Evolutionary conservation across 202 grass and related monocot species (phyloP).

Genomic region (Schoenoplectus triqueter): DNA sequence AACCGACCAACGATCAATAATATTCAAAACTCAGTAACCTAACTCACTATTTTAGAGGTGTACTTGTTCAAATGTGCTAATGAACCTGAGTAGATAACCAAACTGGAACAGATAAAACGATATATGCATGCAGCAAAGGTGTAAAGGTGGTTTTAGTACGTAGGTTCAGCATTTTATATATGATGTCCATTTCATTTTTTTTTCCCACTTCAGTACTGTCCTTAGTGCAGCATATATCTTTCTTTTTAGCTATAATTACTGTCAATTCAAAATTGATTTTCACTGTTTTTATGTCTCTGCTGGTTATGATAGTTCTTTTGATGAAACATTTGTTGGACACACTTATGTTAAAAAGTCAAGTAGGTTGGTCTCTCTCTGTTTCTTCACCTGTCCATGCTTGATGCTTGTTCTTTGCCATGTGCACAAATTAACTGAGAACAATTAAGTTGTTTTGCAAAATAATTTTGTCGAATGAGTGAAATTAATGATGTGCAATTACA

Average conservation of each 20-base stretch:
- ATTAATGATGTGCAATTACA: constrained; percentile 4
- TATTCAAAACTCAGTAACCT: no score
- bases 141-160: not conserved
- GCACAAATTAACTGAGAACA: constrained; percentile 4
- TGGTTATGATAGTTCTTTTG: constrained; percentile 9
- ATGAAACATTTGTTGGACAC: constrained; percentile 13
- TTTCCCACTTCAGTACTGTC: not conserved
- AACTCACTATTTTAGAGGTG: no score
- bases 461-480: not conserved
- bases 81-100: not conserved
- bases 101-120: not conserved
- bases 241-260: constrained; percentile 13
- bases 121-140: not conserved
- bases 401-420: not conserved
- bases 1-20: no score
- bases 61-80: no score
- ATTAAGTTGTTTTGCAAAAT: constrained; percentile 9
- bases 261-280: constrained; percentile 8
- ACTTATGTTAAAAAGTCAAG: constrained; percentile 14
- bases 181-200: not conserved
- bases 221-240: not conserved
- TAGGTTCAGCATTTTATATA: not conserved
- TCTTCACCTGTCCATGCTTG: not conserved
- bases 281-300: not conserved
- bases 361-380: constrained; percentile 12